phyloP scores from a whole-genome alignment of 345 rosid genomes.

The Schrenkiella parvula region DNA sequence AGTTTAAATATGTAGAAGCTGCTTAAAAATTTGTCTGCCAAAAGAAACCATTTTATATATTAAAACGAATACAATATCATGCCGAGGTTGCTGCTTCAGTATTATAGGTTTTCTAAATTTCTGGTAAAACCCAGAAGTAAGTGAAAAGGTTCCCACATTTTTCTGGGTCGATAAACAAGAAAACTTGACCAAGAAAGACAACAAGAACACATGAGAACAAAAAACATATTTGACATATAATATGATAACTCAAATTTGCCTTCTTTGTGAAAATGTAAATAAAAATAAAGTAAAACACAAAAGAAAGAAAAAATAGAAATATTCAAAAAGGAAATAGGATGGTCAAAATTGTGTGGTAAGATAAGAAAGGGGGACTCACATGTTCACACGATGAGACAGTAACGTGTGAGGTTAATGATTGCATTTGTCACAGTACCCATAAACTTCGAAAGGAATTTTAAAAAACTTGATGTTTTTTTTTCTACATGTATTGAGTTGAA shows the following conservation, averaged over 20 bases:
- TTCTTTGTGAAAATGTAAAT: constrained; percentile 24
- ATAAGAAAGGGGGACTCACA: constrained; percentile 33
- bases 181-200: constrained; percentile 23
- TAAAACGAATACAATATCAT: background rate
- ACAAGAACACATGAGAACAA: constrained; percentile 14
- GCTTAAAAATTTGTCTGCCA: background rate
- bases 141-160: constrained; percentile 22
- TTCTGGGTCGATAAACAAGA: constrained; percentile 22
- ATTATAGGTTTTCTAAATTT: background rate
- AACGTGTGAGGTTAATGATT: constrained; percentile 38
- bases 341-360: constrained; percentile 36
- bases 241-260: background rate
- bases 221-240: constrained; percentile 21
- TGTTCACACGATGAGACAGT: constrained; percentile 38
- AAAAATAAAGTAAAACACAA: background rate
- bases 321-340: constrained; percentile 33
- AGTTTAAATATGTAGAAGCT: background rate
- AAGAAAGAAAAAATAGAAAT: background rate
- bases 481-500: constrained; percentile 5
- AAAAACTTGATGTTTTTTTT: background rate
- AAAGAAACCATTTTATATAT: background rate
- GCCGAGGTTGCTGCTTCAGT: background rate
- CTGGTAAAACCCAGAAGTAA: constrained; percentile 12
- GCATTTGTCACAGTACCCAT: constrained; percentile 29
- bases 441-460: constrained; percentile 6